Conservation (phyloP, 2,329 filamentous ascomycete genomes). For the Neurospora crassa region DNA sequence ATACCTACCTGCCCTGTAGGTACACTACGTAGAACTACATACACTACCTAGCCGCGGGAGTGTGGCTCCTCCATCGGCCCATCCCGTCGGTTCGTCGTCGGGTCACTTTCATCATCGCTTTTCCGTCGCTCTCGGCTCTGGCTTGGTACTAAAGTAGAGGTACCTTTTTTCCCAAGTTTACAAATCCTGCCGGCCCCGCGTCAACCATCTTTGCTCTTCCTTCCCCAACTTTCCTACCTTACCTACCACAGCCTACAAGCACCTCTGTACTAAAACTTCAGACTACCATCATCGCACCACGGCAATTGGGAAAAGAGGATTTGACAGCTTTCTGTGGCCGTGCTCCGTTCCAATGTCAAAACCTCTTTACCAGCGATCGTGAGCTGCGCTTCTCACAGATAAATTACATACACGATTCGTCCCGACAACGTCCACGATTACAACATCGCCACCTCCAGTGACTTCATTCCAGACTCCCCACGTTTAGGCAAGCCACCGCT, state of each 20-base stretch:
- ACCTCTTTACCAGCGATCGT: constrained; percentile 8
- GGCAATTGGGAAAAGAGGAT: not conserved
- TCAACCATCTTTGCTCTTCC: not conserved
- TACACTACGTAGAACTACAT: not conserved
- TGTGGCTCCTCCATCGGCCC: not conserved
- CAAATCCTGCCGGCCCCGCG: not conserved
- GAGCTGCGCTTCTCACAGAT: constrained; percentile 14
- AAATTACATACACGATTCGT: not conserved
- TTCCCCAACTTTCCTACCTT: not conserved
- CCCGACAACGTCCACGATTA: not conserved
- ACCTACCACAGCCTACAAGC: constrained; percentile 1
- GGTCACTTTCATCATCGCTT: not conserved
- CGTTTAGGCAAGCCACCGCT: not conserved
- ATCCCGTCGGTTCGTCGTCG: not conserved
- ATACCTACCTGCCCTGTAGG: too few relatives aligned
- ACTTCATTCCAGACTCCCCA: not conserved
- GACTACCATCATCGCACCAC: not conserved
- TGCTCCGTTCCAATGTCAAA: constrained; percentile 10
- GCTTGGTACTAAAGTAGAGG: not conserved
- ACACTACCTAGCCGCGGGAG: not conserved
- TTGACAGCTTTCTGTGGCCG: constrained; percentile 9
- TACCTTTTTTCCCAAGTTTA: not conserved
- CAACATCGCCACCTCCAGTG: not conserved
- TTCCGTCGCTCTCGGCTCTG: not conserved
- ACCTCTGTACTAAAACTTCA: not conserved